Evolutionary conservation across 306 rosid species (phyloP).

Genomic region (apple (Malus domestica)): ASM211411v1 NC_041798.1:37509501-37510000

Average conservation of each 20-base stretch:
- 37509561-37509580: conserved; percentile 11
- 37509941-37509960: too few species aligned
- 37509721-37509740: neutral
- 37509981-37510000: neutral
- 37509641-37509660: conserved; percentile 7
- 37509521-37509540: conserved; percentile 74
- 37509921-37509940: neutral
- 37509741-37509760: neutral
- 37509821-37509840: neutral
- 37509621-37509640: conserved; percentile 15
- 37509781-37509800: neutral
- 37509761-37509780: neutral
- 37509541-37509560: conserved; percentile 28
- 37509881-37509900: neutral
- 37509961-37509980: too few species aligned
- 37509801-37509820: too few species aligned
- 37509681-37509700: conserved; percentile 3
- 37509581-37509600: conserved; percentile 21
- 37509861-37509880: neutral
- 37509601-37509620: conserved; percentile 9
- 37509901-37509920: neutral
- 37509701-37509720: neutral
- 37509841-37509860: neutral
- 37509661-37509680: neutral
- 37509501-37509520: conserved; percentile 83